phyloP scores from a whole-genome alignment of 2,329 filamentous ascomycete genomes.

The Penicillium italicum region DNA sequence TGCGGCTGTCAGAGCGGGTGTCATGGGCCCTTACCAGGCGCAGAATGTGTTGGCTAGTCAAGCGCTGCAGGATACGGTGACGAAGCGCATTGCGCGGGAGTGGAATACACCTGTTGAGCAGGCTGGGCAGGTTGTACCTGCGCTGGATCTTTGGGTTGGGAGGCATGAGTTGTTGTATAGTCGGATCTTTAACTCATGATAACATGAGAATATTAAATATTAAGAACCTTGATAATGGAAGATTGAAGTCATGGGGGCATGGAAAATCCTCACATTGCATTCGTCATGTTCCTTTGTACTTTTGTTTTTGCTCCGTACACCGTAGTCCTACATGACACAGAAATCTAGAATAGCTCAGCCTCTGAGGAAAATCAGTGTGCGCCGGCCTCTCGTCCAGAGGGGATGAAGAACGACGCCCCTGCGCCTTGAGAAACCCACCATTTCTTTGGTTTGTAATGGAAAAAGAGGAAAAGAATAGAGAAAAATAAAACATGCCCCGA shows the following conservation, averaged over 20 bases:
- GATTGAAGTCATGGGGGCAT: not conserved
- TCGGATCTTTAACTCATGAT: slow-evolving; percentile 63
- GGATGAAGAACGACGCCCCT: slow-evolving; percentile 12
- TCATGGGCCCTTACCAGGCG: slow-evolving; percentile 64
- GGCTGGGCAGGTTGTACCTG: slow-evolving; percentile 59
- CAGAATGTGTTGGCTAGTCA: slow-evolving; percentile 56
- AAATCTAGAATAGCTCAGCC: slow-evolving; percentile 16
- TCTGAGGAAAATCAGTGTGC: slow-evolving; percentile 14
- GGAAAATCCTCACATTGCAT: slow-evolving; percentile 16
- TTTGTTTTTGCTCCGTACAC: slow-evolving; percentile 18
- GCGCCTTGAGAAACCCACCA: slow-evolving; percentile 10
- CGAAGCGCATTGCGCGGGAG: slow-evolving; percentile 47
- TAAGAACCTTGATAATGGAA: not conserved
- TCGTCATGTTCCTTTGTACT: slow-evolving; percentile 19
- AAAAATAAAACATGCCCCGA: slow-evolving; percentile 16
- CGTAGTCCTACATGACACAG: slow-evolving; percentile 36
- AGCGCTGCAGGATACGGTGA: slow-evolving; percentile 52
- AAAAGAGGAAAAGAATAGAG: slow-evolving; percentile 14
- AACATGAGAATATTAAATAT: not conserved
- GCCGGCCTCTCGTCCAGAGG: slow-evolving; percentile 18
- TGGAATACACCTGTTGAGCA: slow-evolving; percentile 51
- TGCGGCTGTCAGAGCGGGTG: slow-evolving; percentile 60
- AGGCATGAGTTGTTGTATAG: slow-evolving; percentile 64
- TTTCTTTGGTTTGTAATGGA: not conserved
- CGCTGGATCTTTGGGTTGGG: slow-evolving; percentile 62